Evolutionary conservation across 805 yeast genomes (phyloP), one percentile per base, ranked within the genome.

Genomic region (Tanozyma kutaoensis): DNA sequence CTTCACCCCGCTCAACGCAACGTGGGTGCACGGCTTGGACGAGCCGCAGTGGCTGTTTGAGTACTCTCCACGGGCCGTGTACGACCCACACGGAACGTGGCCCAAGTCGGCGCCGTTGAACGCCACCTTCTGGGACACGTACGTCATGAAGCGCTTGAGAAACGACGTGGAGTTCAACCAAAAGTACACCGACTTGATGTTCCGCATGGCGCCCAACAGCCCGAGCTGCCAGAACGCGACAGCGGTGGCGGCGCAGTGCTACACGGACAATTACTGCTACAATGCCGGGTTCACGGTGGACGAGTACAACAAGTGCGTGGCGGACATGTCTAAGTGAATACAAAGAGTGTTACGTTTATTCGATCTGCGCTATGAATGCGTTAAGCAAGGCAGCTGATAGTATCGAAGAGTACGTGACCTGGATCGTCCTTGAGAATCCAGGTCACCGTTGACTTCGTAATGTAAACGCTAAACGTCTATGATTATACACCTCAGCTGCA

Each of bases 11-110:
- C 59, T 77, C 37, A 72, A 74, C 42, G 68, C 63, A 24, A 71
- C 78, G 10, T 70, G 64, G 42, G 45, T 46, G 26, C 63, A 62
- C 29, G 62, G 66, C 13, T 71, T 72, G 10, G 55, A 48, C 15
- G 80, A 72, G 36, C 77, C 80, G 12, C 48, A 44, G 14, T 76
- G 85, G 86, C 45, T 57, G 30, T 63, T 58, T 31, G 77, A 71
- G 36, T 77, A 77, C 48, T 66, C 76, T 26, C 71, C 82, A 1
- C 62, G 86, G 46, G 72, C 66, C 2, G 52, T 58, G 3, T 76
- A 71, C 33, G 68, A 65, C 28, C 54, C 68, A 9, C 45, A 61
- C 8, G 48, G 52, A 3, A 42, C 53, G 11, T 76, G 85, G 85
- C 80, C 82, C 12, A 36, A 28, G 9, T 38, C 46, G 8, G 55